Evolutionary conservation across 345 rosid genomes (phyloP).

Genomic region (Brassica napus): Da-Ae NC_063448.1:275501-276000

Average conservation of each 20-base stretch:
- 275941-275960: constrained; percentile 64
- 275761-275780: constrained; percentile 94
- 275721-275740: constrained; percentile 69
- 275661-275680: constrained; percentile 57
- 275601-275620: constrained; percentile 83
- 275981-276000: constrained; percentile 67
- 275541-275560: constrained; percentile 71
- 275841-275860: constrained; percentile 60
- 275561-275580: constrained; percentile 93
- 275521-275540: constrained; percentile 81
- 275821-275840: constrained; percentile 86
- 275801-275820: constrained; percentile 96
- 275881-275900: constrained; percentile 82
- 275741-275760: constrained; percentile 57
- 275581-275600: constrained; percentile 87
- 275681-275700: constrained; percentile 62
- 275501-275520: constrained; percentile 91
- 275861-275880: constrained; percentile 90
- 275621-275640: constrained; percentile 72
- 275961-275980: constrained; percentile 64
- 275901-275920: constrained; percentile 47
- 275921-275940: constrained; percentile 64
- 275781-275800: constrained; percentile 90
- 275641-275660: constrained; percentile 71
- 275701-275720: constrained; percentile 59